Percentiles rank a stretch among this genome's conserved stretches.
These are phyloP conservation scores for Hylodesmum podocarpum DNA, from an alignment of 306 rosid genomes.

Conservation along the genomic window DNA sequence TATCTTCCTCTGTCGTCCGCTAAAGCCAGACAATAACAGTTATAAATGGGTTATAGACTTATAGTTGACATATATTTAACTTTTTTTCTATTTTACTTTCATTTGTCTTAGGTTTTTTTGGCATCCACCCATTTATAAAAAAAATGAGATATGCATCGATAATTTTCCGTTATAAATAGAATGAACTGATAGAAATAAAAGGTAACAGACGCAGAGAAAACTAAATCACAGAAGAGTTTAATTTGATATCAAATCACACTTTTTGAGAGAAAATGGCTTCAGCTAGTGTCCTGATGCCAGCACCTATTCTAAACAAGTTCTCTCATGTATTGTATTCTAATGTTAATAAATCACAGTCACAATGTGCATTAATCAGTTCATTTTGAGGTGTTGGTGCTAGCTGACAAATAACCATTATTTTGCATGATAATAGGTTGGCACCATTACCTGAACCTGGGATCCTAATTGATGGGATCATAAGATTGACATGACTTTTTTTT, in stretches of 20 bases:
- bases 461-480: slow-evolving; percentile 64
- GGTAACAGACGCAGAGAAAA: not conserved
- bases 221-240: not conserved
- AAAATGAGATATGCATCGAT: not conserved
- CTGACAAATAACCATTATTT: not conserved
- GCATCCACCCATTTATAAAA: not conserved
- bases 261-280: not conserved
- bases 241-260: not conserved
- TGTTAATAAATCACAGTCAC: not conserved
- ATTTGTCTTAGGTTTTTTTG: no score
- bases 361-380: not conserved
- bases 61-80: not conserved
- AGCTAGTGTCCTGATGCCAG: not conserved
- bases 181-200: not conserved
- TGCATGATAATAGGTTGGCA: slow-evolving; percentile 59
- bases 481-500: slow-evolving; percentile 57
- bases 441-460: slow-evolving; percentile 65
- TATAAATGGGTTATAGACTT: not conserved
- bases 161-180: not conserved
- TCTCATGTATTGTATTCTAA: slow-evolving; percentile 40
- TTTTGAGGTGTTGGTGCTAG: not conserved
- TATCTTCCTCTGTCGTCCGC: not conserved
- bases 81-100: not conserved
- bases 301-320: not conserved
- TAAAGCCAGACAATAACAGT: not conserved